Percentiles rank a stretch among this genome's conserved stretches.
Conservation (phyloP, 2,329 filamentous ascomycete genomes). For the Ceratocystis variospora region DNA sequence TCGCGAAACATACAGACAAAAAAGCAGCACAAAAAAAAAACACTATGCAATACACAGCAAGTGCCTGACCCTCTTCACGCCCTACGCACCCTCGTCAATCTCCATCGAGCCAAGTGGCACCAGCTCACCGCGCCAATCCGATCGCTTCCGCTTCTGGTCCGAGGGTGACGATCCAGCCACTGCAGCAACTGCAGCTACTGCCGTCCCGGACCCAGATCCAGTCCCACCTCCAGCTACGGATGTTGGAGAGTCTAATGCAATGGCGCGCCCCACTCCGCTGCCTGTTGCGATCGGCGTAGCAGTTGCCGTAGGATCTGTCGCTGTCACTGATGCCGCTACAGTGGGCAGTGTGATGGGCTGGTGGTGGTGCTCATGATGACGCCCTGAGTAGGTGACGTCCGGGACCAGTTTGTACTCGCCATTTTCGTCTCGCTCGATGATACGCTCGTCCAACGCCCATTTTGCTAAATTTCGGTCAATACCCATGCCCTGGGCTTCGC, state of each 20-base stretch:
- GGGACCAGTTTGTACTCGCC: constrained; percentile 40
- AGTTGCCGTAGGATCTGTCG: neutral
- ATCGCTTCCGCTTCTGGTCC: constrained; percentile 17
- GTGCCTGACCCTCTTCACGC: neutral
- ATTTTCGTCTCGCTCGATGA: constrained; percentile 44
- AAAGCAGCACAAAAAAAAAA: neutral
- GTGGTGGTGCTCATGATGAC: constrained; percentile 18
- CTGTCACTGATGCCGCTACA: neutral
- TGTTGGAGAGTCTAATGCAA: constrained; percentile 7
- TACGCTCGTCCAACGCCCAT: constrained; percentile 50
- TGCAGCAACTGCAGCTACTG: neutral
- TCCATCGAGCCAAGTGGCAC: constrained; percentile 14
- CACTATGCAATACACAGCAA: neutral
- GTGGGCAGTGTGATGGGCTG: constrained; percentile 16
- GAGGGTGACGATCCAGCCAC: neutral
- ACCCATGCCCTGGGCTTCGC: constrained; percentile 42
- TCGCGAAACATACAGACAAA: neutral
- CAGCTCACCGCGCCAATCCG: constrained; percentile 16
- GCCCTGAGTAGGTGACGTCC: constrained; percentile 17
- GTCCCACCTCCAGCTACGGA: neutral
- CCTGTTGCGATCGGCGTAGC: neutral
- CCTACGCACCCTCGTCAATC: constrained; percentile 13
- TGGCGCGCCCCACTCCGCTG: neutral
- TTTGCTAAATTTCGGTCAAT: constrained; percentile 44
- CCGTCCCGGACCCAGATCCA: neutral